These are phyloP conservation scores for Sinapis alba DNA, from an alignment of 441 rosid species.

Conservation along the genomic window DNA sequence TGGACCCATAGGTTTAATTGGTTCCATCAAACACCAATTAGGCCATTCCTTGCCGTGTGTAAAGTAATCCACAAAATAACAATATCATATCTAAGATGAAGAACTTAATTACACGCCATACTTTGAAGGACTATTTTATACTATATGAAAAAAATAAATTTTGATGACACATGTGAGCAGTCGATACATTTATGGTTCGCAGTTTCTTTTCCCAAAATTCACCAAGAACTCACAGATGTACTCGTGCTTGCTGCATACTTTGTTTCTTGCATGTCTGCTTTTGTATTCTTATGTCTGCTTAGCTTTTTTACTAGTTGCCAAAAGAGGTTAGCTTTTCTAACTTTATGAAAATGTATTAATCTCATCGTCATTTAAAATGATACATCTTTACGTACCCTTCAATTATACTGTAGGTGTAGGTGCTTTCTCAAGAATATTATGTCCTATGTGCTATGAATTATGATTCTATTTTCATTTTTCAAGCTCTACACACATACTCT, in stretches of 20 bases:
- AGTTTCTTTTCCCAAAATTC: not conserved
- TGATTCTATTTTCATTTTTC: not conserved
- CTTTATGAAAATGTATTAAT: not conserved
- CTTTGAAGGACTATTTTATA: not conserved
- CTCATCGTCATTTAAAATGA: not conserved
- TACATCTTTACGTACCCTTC: not conserved
- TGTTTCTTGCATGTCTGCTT: not conserved
- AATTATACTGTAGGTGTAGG: not conserved
- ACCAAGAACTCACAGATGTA: slow-evolving; percentile 12
- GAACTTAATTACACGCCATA: not conserved
- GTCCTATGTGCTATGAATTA: not conserved
- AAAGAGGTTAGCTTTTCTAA: not conserved
- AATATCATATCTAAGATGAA: not conserved
- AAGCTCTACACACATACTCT: not conserved
- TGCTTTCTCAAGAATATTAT: not conserved
- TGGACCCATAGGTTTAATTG: not conserved
- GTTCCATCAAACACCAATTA: not conserved
- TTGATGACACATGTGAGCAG: slow-evolving; percentile 1
- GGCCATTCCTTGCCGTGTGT: slow-evolving; percentile 14
- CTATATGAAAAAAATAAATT: not conserved
- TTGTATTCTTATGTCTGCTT: not conserved
- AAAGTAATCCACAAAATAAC: not conserved
- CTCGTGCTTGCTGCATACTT: not conserved
- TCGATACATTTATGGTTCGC: slow-evolving; percentile 12
- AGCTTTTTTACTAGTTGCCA: not conserved